Evolutionary conservation across 371 early-diverging fungal species (phyloP), one percentile per base, ranked within the genome.

Genomic region (Mucor saturninus): DNA sequence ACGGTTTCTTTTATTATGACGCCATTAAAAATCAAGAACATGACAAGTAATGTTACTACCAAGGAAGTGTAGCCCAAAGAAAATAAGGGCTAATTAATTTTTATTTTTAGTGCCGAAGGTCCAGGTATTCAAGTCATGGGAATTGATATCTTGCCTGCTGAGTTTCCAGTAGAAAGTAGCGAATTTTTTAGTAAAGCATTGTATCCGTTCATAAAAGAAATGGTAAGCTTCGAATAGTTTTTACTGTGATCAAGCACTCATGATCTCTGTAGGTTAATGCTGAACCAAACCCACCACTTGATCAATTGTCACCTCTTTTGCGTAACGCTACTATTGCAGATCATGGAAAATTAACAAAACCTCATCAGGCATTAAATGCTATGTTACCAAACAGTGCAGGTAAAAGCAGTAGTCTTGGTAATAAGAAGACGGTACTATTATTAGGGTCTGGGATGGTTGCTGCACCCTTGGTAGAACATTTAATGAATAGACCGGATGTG

Each of bases 381-480:
- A 35, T 69, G 3, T 71, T 89, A 52, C 32, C 60, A 13, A 6
- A 52, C 11, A 9, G n/a, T 37, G 1, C 15, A 5, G 8, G 40
- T 31, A 29, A 14, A 48, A 10, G 21, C 21, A 21, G 21, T 21
- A 21, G 56, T 26, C 31, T 37, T 37, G 43, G 35, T 11, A 61
- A 72, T 52, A 73, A 75, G 53, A 83, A 82, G 73, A 83, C 74
- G 8, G 84, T 95, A 8, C 80, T 97, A 8, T 68, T 98, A 29
- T 86, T 96, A 32, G 98, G 98, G 3, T 93, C 95, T 10, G 98
- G 98, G 15, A 93, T 91, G 84, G 98, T 97, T 5, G 92, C 95
- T 32, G 92, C 86, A 30, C 98, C 98, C 4, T 85, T 95, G 43
- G 88, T 95, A 21, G 87, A 94, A 38, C 94, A 93, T 69, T 80